These are phyloP conservation scores for Phytophthora melonis DNA, from an alignment of 352 stramenopile species.

Conservation along the genomic window DNA sequence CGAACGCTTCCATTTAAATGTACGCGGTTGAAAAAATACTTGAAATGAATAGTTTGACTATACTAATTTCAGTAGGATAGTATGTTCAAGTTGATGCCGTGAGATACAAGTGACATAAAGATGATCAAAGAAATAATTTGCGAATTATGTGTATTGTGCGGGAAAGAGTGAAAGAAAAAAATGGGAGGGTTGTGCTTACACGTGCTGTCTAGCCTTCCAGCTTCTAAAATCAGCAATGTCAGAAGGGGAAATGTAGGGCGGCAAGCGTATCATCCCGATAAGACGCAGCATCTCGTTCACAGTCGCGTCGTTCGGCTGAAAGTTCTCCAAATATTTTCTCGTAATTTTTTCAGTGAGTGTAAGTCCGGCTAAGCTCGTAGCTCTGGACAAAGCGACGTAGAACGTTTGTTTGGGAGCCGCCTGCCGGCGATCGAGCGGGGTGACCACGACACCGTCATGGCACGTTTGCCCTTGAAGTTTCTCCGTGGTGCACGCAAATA, in stretches of 20 bases:
- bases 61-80: too few relatives aligned
- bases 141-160: too few relatives aligned
- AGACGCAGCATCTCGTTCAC: constrained; percentile 7
- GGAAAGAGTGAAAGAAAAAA: too few relatives aligned
- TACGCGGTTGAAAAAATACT: too few relatives aligned
- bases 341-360: constrained; percentile 3
- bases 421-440: neutral
- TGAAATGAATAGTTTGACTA: too few relatives aligned
- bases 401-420: neutral
- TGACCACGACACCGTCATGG: constrained; percentile 30
- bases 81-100: too few relatives aligned
- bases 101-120: too few relatives aligned
- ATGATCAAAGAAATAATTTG: too few relatives aligned
- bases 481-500: constrained; percentile 34
- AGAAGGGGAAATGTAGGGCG: neutral
- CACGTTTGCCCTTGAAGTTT: constrained; percentile 43
- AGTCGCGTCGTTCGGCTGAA: neutral
- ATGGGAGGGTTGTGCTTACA: too few relatives aligned
- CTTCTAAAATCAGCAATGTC: neutral
- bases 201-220: constrained; percentile 1
- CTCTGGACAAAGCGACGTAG: too few relatives aligned
- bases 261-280: neutral
- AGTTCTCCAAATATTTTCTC: neutral
- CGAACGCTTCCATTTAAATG: too few relatives aligned
- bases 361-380: neutral